phyloP scores from a whole-genome alignment of 345 rosid species.

The Pistacia integerrima region DNA sequence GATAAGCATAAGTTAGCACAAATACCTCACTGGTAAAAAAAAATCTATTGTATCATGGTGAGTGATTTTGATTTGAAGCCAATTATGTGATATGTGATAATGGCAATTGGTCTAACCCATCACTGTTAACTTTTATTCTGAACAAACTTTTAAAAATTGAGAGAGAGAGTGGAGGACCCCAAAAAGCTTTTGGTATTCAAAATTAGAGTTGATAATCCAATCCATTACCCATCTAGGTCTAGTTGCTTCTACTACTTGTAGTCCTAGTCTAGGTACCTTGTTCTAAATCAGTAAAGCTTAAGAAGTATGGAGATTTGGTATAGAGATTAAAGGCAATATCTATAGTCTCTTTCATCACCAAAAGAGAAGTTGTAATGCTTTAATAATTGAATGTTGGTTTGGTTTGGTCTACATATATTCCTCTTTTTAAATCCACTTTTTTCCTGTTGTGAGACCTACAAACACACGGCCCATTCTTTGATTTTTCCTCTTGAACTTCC shows the following conservation, averaged over 20 bases:
- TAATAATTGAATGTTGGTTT: conserved; percentile 20
- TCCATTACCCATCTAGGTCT: not conserved
- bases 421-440: not conserved
- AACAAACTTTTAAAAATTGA: not conserved
- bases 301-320: too few species aligned
- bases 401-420: conserved; percentile 12
- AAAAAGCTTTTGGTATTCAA: not conserved
- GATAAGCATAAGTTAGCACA: too few species aligned
- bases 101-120: not conserved
- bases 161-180: conserved; percentile 9
- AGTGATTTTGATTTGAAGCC: conserved; percentile 2
- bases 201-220: not conserved
- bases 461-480: conserved; percentile 13
- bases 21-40: too few species aligned
- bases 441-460: conserved; percentile 4
- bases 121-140: conserved; percentile 16
- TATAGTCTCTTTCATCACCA: conserved; percentile 16
- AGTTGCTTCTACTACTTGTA: conserved; percentile 4
- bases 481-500: not conserved
- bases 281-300: not conserved
- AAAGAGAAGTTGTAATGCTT: conserved; percentile 10
- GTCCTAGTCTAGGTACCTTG: not conserved
- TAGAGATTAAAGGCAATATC: conserved; percentile 3
- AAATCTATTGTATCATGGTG: not conserved
- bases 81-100: conserved; percentile 8